Evolutionary conservation across 805 yeast species (phyloP), one percentile per base, ranked within the genome.

Genomic region (Osmozyma mogii): DNA sequence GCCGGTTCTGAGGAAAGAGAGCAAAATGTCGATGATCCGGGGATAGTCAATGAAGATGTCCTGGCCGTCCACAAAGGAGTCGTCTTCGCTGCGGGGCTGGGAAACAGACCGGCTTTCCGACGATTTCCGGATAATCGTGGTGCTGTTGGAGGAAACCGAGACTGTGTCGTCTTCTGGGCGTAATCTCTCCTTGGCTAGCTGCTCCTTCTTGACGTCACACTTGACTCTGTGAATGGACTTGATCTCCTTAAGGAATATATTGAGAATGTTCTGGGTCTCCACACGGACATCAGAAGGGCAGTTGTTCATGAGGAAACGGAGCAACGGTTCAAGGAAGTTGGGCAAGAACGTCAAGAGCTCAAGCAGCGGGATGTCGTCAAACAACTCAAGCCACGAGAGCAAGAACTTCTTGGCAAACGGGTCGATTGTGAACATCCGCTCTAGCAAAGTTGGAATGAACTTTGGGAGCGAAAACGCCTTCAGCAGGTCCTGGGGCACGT

Each of bases 401-500:
- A 92, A 61, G 47, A 92, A 92, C 60, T 85, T 80, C 41, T 96
- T 70, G 0, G 96, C 87, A 47, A 82, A 84, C 1, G 97, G 96
- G 45, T 92, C 94, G 18, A 84, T 80, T 1, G 92, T 88, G 47
- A 84, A 84, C 58, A 92, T 84, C 40, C 97, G 66, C 52, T 92
- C 98, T 38, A 82, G 75, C 25, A 92, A 58, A n/a, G 94, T 63
- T 0, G 97, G 97, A 22, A 92, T 84, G 56, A 92, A 92, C 45
- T 81, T 80, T 0, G 84, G 80, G 23, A 92, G 59, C 5, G 92
- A 80, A 47, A 89, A 89, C 0, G 95, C 94, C 42, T 61, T 62
- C 24, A 69, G 70, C 3, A 78, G 64, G 29, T 66, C 68, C 54
- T 78, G 84, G 9, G 69, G 57, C 37, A 74, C 68, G 50, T 73